Percentiles rank a stretch among this genome's conserved stretches.
Evolutionary conservation across 106 monocot genomes (phyloP).

Genomic region (Phalaenopsis aphrodite): DNA sequence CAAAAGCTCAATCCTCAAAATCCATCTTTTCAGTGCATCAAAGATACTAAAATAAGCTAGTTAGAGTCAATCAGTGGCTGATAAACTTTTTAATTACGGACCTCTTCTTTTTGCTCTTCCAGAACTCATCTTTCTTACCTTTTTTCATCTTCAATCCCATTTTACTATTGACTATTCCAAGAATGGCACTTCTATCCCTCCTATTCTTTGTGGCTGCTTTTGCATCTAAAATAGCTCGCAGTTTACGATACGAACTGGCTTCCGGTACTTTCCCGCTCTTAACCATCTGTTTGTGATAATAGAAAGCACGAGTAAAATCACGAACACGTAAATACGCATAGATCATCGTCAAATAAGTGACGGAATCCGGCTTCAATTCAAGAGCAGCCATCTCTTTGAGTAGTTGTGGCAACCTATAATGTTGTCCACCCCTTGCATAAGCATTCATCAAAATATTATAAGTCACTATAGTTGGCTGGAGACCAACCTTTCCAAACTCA

Average conservation of each 20-base stretch:
- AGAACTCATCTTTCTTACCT: conserved; percentile 93
- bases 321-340: conserved; percentile 90
- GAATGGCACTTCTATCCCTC: conserved; percentile 77
- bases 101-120: conserved; percentile 64
- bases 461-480: conserved; percentile 76
- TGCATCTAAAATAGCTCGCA: conserved; percentile 58
- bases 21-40: background rate
- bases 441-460: conserved; percentile 99
- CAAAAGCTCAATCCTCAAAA: background rate
- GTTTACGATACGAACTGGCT: conserved; percentile 54
- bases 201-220: conserved; percentile 68
- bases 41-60: background rate
- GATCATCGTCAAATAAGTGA: conserved; percentile 88
- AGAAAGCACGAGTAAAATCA: conserved; percentile 77
- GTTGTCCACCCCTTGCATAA: conserved; percentile 90
- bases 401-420: conserved; percentile 72
- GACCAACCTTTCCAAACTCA: conserved; percentile 61
- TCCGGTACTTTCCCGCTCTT: conserved; percentile 75
- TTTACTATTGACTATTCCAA: conserved; percentile 75
- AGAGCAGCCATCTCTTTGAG: conserved; percentile 77
- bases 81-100: conserved; percentile 14
- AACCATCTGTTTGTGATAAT: conserved; percentile 91
- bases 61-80: background rate
- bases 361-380: conserved; percentile 67
- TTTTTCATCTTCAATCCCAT: conserved; percentile 53